These are phyloP conservation scores for Globisporangium irregulare DNA, from an alignment of 352 stramenopile genomes.

Conservation along the genomic window DNA sequence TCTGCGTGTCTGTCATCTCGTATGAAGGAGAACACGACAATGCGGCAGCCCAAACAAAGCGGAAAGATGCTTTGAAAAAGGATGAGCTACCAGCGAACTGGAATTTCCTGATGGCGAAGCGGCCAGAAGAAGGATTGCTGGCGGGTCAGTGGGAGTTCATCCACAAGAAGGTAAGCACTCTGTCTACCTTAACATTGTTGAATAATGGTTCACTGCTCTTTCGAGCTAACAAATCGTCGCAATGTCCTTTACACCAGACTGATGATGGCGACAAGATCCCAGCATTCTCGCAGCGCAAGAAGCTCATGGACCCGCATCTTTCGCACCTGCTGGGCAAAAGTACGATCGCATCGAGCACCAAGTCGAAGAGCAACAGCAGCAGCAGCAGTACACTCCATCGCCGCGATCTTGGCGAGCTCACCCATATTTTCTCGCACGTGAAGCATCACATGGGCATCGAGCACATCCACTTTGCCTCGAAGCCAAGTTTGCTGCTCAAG, in stretches of 20 bases:
- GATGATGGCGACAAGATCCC: constrained; percentile 62
- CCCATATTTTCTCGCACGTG: constrained; percentile 90
- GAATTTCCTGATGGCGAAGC: constrained; percentile 79
- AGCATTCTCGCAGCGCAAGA: constrained; percentile 56
- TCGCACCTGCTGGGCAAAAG: constrained; percentile 30
- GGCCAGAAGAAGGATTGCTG: constrained; percentile 66
- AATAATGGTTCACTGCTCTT: neutral
- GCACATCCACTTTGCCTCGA: constrained; percentile 58
- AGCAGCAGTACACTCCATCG: constrained; percentile 21
- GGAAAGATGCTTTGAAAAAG: constrained; percentile 9
- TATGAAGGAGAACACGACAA: constrained; percentile 22
- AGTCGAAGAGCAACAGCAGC: constrained; percentile 8
- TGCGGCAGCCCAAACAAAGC: neutral
- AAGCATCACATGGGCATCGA: constrained; percentile 90
- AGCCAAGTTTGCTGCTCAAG: constrained; percentile 20
- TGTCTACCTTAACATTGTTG: neutral
- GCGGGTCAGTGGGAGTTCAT: constrained; percentile 90
- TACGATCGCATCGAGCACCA: constrained; percentile 18
- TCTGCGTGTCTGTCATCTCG: constrained; percentile 72
- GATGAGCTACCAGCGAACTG: constrained; percentile 28
- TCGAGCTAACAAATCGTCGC: neutral
- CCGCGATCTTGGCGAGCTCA: constrained; percentile 64
- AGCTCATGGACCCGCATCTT: constrained; percentile 45
- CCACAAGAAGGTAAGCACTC: constrained; percentile 48
- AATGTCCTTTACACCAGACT: constrained; percentile 25